Evolutionary conservation across 345 rosid genomes (phyloP).

Genomic region (Lumnitzera littorea): DNA sequence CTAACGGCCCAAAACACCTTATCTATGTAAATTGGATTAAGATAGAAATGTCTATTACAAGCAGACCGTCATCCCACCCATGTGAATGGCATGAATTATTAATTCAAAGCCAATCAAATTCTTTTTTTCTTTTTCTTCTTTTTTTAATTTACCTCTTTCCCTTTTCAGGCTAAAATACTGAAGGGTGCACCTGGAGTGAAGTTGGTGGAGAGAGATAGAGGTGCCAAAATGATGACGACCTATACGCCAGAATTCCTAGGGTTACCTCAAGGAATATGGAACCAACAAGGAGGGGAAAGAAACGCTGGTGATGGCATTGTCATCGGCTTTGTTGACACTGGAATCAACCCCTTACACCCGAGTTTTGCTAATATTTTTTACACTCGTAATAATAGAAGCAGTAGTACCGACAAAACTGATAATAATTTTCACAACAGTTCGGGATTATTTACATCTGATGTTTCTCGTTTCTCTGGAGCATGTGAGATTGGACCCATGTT

Average conservation of each 20-base stretch:
- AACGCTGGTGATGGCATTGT: conserved; percentile 66
- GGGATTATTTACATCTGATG: conserved; percentile 20
- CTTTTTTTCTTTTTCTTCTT: too few relatives aligned
- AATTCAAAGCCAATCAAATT: too few relatives aligned
- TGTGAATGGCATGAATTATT: too few relatives aligned
- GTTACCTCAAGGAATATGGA: conserved; percentile 46
- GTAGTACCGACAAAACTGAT: background rate
- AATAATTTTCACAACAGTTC: conserved; percentile 12
- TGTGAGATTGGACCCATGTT: conserved; percentile 67
- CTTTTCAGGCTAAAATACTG: conserved; percentile 56
- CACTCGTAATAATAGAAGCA: background rate
- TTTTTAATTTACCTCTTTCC: background rate
- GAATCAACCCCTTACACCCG: conserved; percentile 68
- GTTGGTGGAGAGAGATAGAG: conserved; percentile 71
- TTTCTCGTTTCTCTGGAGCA: conserved; percentile 58
- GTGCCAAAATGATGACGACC: conserved; percentile 78
- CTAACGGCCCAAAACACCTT: too few relatives aligned
- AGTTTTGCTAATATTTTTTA: conserved; percentile 44
- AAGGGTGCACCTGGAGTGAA: conserved; percentile 38
- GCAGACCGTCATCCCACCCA: too few relatives aligned
- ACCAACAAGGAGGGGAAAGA: conserved; percentile 30
- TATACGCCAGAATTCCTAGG: conserved; percentile 71
- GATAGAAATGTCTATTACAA: too few relatives aligned
- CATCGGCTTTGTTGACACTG: conserved; percentile 74
- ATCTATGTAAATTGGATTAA: too few relatives aligned